Conservation (phyloP, 2,329 filamentous ascomycete species). For the Curvularia lunata region DNA sequence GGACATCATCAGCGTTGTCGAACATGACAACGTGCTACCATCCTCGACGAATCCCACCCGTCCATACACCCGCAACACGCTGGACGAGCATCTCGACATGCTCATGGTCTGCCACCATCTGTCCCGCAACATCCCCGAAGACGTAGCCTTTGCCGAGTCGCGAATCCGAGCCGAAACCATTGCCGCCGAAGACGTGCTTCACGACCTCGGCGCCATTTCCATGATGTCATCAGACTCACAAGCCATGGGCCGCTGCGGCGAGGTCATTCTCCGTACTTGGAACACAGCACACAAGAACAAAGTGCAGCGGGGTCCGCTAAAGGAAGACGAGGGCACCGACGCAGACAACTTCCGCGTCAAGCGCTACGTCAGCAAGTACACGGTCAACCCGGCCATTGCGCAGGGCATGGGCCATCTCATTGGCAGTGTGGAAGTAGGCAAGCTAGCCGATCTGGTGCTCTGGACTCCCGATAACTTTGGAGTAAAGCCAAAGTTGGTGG, state of each 20-base stretch:
- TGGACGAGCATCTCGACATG: slow-evolving; percentile 98
- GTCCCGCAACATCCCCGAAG: slow-evolving; percentile 89
- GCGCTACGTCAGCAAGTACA: slow-evolving; percentile 94
- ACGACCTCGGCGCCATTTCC: slow-evolving; percentile 91
- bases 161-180: slow-evolving; percentile 96
- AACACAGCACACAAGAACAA: slow-evolving; percentile 99
- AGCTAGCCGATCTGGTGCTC: slow-evolving; percentile 85
- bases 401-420: slow-evolving; percentile 90
- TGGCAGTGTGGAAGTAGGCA: slow-evolving; percentile 86
- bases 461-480: slow-evolving; percentile 89
- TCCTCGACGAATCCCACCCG: slow-evolving; percentile 91
- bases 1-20: slow-evolving; percentile 93
- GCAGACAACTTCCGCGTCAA: slow-evolving; percentile 94
- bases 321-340: slow-evolving; percentile 77
- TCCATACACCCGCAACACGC: slow-evolving; percentile 87
- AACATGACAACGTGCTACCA: slow-evolving; percentile 85
- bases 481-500: slow-evolving; percentile 77
- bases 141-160: slow-evolving; percentile 92
- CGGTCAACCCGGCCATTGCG: slow-evolving; percentile 88
- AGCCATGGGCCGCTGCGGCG: slow-evolving; percentile 95
- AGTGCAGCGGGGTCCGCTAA: slow-evolving; percentile 75
- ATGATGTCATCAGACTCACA: slow-evolving; percentile 98
- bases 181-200: slow-evolving; percentile 92
- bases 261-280: slow-evolving; percentile 93
- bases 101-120: slow-evolving; percentile 97